Evolutionary conservation across 140 eudicot genomes (phyloP), one percentile per base, ranked within the genome.

Genomic region (Bidens hawaiensis): DNA sequence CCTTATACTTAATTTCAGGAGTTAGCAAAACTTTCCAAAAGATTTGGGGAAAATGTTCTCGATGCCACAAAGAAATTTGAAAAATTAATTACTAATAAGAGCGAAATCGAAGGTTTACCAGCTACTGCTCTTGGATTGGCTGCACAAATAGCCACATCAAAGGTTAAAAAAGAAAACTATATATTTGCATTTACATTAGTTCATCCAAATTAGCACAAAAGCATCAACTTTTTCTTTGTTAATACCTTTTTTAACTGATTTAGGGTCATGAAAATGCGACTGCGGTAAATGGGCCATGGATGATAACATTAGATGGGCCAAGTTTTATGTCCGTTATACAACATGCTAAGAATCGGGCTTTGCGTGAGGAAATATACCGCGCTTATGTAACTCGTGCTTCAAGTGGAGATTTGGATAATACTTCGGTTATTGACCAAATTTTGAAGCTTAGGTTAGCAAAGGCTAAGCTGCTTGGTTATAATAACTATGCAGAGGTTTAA

Each of bases 261-360:
- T 38, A 90, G 95, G 97, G 94, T 19, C 88, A 86, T 78, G 83
- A 90, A 75, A 81, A 81, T 79, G 97, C 97, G 70, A 90, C 90
- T 13, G 79, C 97, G 42, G 88, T 81, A 77, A 74, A 72, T 63
- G 94, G 97, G 14, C 94, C 97, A 26, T 90, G 97, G 97, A 62
- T 90, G 28, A 90, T 90, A 63, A 86, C 97, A 19, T 59, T 90
- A 82, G 97, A 90, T 41, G 97, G 84, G 53, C 95, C 97, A 40
- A 90, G 95, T 71, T 83, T 47, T 75, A 75, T 79, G 82, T 75
- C 95, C 46, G 95, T 86, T 28, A 86, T 86, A 90, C 90, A 90
- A 79, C 95, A 86, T 73, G 90, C 90, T 63, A 80, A 72, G 63
- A 90, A 90, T 42, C 81, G 97, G 58, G 63, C 90, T 51, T 75